A percentile compares a stretch with the other conserved stretches of the same genome.
Conservation (phyloP, 805 yeast genomes). For the Metschnikowia shivogae region DNA sequence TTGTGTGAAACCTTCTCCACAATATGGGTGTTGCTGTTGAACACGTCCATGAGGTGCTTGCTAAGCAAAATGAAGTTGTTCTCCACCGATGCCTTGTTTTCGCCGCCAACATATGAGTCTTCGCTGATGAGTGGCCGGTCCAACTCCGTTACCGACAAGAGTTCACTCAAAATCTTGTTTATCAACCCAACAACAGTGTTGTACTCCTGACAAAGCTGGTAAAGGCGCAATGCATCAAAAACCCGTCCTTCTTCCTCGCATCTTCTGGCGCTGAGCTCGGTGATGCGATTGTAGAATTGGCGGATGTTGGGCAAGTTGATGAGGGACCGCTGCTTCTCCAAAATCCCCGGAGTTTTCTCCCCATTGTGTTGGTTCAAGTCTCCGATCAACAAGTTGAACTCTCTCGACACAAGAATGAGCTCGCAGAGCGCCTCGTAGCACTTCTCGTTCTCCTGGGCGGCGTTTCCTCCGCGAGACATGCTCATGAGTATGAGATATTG, state of each 20-base stretch:
- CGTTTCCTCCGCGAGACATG: conserved; percentile 36
- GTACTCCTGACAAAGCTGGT: conserved; percentile 84
- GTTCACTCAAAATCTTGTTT: conserved; percentile 74
- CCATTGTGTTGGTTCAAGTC: conserved; percentile 69
- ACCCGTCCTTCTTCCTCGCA: conserved; percentile 91
- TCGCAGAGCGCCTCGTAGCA: conserved; percentile 81
- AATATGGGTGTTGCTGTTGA: conserved; percentile 56
- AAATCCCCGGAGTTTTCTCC: conserved; percentile 71
- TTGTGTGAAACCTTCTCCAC: conserved; percentile 49
- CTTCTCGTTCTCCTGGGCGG: conserved; percentile 45
- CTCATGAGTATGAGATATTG: conserved; percentile 78
- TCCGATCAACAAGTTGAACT: conserved; percentile 79
- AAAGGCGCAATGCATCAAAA: conserved; percentile 78
- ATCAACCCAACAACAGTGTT: conserved; percentile 73
- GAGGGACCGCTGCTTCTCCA: conserved; percentile 71
- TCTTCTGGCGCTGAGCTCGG: conserved; percentile 77
- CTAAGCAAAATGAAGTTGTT: conserved; percentile 47
- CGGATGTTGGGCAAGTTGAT: conserved; percentile 55
- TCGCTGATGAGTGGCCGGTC: conserved; percentile 50
- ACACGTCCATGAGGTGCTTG: conserved; percentile 40
- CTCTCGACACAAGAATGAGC: conserved; percentile 80
- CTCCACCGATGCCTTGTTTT: conserved; percentile 37
- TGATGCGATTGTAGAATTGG: conserved; percentile 63
- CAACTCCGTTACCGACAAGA: conserved; percentile 65
- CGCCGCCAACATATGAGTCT: conserved; percentile 34